These are phyloP conservation scores for Eucalyptus microcorys DNA, from an alignment of 345 rosid genomes.

Conservation along the genomic window DNA sequence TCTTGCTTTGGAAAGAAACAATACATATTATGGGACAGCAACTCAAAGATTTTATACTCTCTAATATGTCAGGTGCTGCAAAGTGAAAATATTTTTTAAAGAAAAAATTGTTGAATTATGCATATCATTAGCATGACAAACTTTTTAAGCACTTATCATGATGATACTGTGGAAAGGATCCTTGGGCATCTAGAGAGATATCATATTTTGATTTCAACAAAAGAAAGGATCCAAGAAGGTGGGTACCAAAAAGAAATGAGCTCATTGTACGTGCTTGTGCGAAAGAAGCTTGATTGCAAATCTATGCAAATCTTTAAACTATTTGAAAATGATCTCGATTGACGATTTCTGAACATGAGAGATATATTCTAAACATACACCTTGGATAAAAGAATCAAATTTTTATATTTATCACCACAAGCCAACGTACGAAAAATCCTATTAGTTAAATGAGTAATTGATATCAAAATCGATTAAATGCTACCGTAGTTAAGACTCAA, in stretches of 20 bases:
- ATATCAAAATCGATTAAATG: neutral
- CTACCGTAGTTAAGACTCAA: neutral
- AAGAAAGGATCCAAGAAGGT: neutral
- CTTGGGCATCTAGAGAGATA: neutral
- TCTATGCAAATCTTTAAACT: neutral
- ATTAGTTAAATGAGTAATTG: neutral
- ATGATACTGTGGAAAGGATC: neutral
- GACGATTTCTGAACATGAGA: neutral
- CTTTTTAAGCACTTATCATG: neutral
- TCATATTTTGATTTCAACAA: neutral
- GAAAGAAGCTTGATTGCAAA: neutral
- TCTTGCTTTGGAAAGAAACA: neutral
- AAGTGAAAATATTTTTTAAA: neutral
- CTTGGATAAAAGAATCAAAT: neutral
- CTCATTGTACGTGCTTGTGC: neutral
- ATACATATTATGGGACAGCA: neutral
- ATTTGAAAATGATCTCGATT: neutral
- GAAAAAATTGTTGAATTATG: neutral
- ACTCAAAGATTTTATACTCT: neutral
- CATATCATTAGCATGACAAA: neutral
- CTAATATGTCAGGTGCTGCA: neutral
- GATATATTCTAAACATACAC: neutral
- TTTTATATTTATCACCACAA: neutral
- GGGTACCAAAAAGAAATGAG: neutral
- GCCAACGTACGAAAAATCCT: neutral